Conservation (phyloP, 2,329 filamentous ascomycete species). For the Lecanicillium sp. region DNA sequence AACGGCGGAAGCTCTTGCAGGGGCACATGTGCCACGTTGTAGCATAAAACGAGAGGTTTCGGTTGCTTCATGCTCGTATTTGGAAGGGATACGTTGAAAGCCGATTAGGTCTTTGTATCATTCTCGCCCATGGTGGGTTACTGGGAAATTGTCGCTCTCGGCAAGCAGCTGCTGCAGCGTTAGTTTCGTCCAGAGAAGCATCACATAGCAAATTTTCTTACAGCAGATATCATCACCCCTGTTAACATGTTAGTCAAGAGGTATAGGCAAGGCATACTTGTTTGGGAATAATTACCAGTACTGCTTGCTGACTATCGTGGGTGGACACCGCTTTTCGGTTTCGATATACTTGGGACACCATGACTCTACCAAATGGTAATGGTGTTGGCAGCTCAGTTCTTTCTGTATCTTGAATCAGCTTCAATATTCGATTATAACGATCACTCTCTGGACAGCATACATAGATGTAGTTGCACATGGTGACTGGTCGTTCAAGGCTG, state of each 20-base stretch:
- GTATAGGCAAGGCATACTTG: not conserved
- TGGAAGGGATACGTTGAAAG: conserved; percentile 16
- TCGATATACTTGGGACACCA: conserved; percentile 39
- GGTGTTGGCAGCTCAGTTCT: conserved; percentile 42
- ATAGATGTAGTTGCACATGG: conserved; percentile 46
- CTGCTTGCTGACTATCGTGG: conserved; percentile 36
- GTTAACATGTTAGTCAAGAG: conserved; percentile 16
- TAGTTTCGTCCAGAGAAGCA: conserved; percentile 13
- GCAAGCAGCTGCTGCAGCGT: conserved; percentile 23
- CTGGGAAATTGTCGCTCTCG: conserved; percentile 31
- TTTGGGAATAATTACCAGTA: conserved; percentile 28
- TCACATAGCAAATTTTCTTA: conserved; percentile 18
- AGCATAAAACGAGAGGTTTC: no score
- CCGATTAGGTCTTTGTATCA: conserved; percentile 25
- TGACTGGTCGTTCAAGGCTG: conserved; percentile 10
- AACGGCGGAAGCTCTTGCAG: no score
- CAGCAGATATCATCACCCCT: conserved; percentile 38
- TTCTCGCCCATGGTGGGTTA: conserved; percentile 29
- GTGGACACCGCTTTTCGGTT: conserved; percentile 34
- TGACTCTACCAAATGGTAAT: conserved; percentile 41
- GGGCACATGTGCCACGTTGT: no score
- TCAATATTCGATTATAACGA: no score
- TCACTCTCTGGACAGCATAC: no score
- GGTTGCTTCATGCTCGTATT: conserved; percentile 1
- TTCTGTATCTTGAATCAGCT: no score